Conservation (phyloP, 2,329 filamentous ascomycete genomes). For the Fusarium napiforme region DNA sequence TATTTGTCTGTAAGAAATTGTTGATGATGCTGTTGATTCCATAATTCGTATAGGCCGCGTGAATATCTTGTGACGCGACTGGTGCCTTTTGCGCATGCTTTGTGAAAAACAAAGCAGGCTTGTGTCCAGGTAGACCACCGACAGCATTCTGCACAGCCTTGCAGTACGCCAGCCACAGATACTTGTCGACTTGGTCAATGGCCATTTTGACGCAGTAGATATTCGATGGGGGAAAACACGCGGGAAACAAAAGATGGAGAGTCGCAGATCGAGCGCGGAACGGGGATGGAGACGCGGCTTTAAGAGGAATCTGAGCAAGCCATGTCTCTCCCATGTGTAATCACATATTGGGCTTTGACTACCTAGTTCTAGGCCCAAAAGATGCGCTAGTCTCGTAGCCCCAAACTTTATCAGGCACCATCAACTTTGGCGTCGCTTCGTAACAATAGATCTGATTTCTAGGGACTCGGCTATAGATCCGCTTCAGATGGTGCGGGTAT, state of each 20-base stretch:
- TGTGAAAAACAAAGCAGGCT: constrained; percentile 36
- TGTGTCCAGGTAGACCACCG: constrained; percentile 33
- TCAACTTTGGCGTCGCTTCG: not conserved
- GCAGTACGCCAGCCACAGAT: constrained; percentile 35
- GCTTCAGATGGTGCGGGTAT: not conserved
- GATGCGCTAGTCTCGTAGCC: constrained; percentile 15
- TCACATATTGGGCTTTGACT: not conserved
- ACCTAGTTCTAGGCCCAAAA: constrained; percentile 10
- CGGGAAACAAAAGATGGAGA: not conserved
- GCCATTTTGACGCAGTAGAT: constrained; percentile 10
- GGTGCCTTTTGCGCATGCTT: constrained; percentile 37
- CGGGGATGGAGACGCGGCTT: not conserved
- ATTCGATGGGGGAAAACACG: too few species aligned
- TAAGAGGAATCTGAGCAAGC: constrained; percentile 4
- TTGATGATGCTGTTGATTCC: constrained; percentile 33
- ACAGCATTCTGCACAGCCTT: constrained; percentile 33
- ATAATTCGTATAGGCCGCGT: constrained; percentile 30
- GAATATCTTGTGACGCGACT: constrained; percentile 24
- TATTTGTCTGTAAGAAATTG: constrained; percentile 30
- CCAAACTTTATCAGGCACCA: not conserved
- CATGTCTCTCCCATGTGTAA: not conserved
- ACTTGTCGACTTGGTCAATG: constrained; percentile 19
- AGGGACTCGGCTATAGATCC: not conserved
- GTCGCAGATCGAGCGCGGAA: not conserved
- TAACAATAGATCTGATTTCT: not conserved